These are phyloP conservation scores for Niebla homalea DNA, from an alignment of 495 filamentous ascomycete genomes.

Conservation along the genomic window DNA sequence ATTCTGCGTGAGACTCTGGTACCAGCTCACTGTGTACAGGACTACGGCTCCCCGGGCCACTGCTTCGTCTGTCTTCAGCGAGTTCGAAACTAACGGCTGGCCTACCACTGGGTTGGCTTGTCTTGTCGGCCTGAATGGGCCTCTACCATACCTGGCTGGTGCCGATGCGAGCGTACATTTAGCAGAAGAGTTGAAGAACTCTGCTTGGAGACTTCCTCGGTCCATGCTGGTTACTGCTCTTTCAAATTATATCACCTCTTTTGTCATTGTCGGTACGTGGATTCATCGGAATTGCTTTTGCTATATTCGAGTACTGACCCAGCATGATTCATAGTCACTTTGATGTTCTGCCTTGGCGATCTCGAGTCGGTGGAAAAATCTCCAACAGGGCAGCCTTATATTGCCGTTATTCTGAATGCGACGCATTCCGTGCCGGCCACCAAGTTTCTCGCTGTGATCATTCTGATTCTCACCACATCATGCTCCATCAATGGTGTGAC, in stretches of 20 bases:
- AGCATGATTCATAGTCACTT: conserved; percentile 9
- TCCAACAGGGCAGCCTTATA: conserved; percentile 24
- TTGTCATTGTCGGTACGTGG: conserved; percentile 25
- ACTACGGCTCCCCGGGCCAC: conserved; percentile 35
- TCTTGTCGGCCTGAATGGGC: conserved; percentile 41
- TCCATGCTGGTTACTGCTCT: conserved; percentile 24
- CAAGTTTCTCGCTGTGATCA: conserved; percentile 22
- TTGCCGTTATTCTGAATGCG: conserved; percentile 27
- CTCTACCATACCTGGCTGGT: conserved; percentile 23
- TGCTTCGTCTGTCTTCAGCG: conserved; percentile 40
- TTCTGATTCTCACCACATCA: conserved; percentile 23
- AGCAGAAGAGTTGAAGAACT: conserved; percentile 29
- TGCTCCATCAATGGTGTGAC: conserved; percentile 27
- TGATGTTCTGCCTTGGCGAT: conserved; percentile 25
- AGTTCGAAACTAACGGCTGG: conserved; percentile 43
- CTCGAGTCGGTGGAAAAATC: conserved; percentile 17
- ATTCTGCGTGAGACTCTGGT: not conserved
- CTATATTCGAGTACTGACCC: conserved; percentile 6
- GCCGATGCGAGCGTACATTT: conserved; percentile 31
- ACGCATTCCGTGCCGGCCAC: conserved; percentile 17
- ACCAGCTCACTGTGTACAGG: conserved; percentile 6
- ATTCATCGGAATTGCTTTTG: conserved; percentile 6
- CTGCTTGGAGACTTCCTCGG: conserved; percentile 26
- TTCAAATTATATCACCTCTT: conserved; percentile 27
- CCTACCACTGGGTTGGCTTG: conserved; percentile 36